Evolutionary conservation across 345 rosid species (phyloP).

Genomic region (Murraya koenigii): DNA sequence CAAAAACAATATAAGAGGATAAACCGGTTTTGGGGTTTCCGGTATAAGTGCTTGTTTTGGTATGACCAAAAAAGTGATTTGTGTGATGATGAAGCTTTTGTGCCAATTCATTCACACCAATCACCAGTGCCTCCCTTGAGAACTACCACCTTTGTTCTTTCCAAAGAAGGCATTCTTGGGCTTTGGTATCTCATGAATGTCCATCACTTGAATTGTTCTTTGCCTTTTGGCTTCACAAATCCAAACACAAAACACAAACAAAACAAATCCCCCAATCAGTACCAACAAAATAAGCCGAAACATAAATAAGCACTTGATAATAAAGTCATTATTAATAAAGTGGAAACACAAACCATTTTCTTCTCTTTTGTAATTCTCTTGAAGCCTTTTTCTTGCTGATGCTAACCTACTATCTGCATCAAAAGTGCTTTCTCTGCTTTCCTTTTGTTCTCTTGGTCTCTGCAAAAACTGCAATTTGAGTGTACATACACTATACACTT

Average conservation of each 20-base stretch:
- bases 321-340: background rate
- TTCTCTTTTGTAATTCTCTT: constrained; percentile 79
- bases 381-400: constrained; percentile 83
- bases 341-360: constrained; percentile 66
- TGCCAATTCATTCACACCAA: constrained; percentile 16
- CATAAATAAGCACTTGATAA: background rate
- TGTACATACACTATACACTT: background rate
- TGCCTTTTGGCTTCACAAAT: constrained; percentile 87
- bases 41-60: background rate
- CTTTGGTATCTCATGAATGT: constrained; percentile 93
- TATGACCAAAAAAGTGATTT: background rate
- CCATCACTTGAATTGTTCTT: constrained; percentile 99
- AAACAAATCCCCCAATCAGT: constrained; percentile 8
- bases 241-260: constrained; percentile 19
- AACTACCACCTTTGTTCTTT: constrained; percentile 78
- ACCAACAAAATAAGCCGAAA: background rate
- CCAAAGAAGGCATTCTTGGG: constrained; percentile 86
- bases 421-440: constrained; percentile 37
- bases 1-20: constrained; percentile 7
- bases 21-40: constrained; percentile 2
- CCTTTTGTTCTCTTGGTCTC: constrained; percentile 69
- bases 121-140: constrained; percentile 97
- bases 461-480: constrained; percentile 24
- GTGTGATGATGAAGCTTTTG: background rate
- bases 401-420: constrained; percentile 63